Conservation (phyloP, 2,329 filamentous ascomycete genomes). For the Fusarium odoratissimum region DNA sequence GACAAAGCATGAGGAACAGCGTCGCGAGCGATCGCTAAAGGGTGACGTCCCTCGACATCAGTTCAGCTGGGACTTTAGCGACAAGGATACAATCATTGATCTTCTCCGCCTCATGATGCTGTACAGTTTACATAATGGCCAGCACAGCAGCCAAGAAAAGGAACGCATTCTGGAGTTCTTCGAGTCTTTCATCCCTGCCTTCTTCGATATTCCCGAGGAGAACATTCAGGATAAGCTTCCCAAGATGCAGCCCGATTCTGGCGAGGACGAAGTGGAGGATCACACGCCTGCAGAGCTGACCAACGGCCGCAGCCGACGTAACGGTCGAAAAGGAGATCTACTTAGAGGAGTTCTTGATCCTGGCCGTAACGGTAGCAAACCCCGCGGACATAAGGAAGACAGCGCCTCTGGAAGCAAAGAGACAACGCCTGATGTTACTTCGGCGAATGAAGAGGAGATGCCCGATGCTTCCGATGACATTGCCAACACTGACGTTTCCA, state of each 20-base stretch:
- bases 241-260: constrained; percentile 76
- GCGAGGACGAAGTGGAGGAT: constrained; percentile 83
- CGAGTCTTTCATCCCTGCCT: constrained; percentile 78
- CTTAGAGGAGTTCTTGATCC: constrained; percentile 88
- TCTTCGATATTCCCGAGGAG: constrained; percentile 81
- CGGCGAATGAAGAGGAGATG: constrained; percentile 81
- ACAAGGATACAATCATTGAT: constrained; percentile 74
- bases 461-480: constrained; percentile 69
- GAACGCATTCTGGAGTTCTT: constrained; percentile 80
- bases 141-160: constrained; percentile 78
- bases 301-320: constrained; percentile 75
- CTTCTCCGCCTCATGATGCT: constrained; percentile 72
- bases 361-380: constrained; percentile 75
- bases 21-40: constrained; percentile 74
- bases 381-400: constrained; percentile 80
- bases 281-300: constrained; percentile 76
- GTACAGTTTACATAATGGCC: constrained; percentile 74
- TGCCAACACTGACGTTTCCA: constrained; percentile 69
- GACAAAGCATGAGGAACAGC: constrained; percentile 91
- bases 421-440: constrained; percentile 86
- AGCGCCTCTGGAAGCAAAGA: constrained; percentile 87
- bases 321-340: constrained; percentile 82
- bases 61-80: constrained; percentile 78
- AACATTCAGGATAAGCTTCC: constrained; percentile 73
- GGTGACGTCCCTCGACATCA: constrained; percentile 75